Conservation (phyloP, 148 eudicot genomes). For the Gaultheria prostrata region DNA sequence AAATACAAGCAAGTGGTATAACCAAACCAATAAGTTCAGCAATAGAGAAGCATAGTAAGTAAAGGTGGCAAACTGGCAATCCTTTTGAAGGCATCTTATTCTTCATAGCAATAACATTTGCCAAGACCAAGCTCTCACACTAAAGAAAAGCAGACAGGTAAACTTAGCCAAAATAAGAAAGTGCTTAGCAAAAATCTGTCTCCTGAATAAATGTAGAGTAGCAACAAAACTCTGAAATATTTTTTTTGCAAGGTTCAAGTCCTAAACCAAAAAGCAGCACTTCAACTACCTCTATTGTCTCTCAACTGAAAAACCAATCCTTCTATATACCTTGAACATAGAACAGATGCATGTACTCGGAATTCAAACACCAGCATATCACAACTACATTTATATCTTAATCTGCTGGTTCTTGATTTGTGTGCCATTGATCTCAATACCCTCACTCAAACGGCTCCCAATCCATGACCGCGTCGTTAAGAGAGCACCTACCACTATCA, state of each 20-base stretch:
- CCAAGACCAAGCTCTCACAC: not conserved
- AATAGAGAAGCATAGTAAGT: not conserved
- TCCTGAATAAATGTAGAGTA: not conserved
- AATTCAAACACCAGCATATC: not conserved
- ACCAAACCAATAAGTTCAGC: constrained; percentile 3
- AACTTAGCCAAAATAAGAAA: not conserved
- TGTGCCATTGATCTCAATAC: not conserved
- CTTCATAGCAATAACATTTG: not conserved
- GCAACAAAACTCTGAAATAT: not conserved
- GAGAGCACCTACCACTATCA: not conserved
- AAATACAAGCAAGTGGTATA: not conserved
- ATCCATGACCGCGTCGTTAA: not conserved
- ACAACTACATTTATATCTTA: not conserved
- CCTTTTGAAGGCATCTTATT: not conserved
- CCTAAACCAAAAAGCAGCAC: not conserved
- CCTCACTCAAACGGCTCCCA: not conserved
- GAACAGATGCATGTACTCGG: not conserved
- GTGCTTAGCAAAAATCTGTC: not conserved
- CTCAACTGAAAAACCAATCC: not conserved
- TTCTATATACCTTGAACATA: not conserved
- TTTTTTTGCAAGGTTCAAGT: not conserved
- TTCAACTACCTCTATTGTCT: constrained; percentile 2
- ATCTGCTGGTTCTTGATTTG: not conserved
- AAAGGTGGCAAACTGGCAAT: not conserved
- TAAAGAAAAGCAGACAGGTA: not conserved